Base-by-base conservation (phyloP, 2,329 filamentous ascomycete genomes). In the Clarireedia hainanense region DNA sequence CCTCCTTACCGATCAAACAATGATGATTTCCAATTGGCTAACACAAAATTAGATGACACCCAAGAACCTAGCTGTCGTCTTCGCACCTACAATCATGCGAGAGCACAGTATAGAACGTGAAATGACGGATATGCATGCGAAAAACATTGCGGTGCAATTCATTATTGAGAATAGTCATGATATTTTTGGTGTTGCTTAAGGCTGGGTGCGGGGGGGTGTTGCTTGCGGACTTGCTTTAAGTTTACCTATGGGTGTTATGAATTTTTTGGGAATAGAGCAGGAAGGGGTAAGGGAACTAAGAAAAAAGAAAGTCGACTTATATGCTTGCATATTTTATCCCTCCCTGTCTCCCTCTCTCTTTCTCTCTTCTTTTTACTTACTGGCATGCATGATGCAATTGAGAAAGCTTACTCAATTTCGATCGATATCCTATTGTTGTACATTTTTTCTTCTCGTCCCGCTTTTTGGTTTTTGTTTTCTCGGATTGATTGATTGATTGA, bases 51-150 rank as follows among this genome's bases (percentile, higher is more conserved):
- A 89, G 84, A 99, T 99, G 94, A 96, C 90, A 24, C 89, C 92
- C 56, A 89, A 95, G 73, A 99, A 99, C 69, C 75, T 97, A 59
- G 91, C 94, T 3, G 94, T 99, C 43, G 94, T 99, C 39, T 99
- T 99, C 69, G 94, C 94, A 7, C 94, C 94, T 6, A 99, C 94
- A 1, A 95, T 99, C 64, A 95, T 99, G 89, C 83, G 92, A 64
- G 91, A 95, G 56, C 80, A 85, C 68, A 92, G 86, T 66, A 81
- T 97, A 59, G 90, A 95, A 70, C 85, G 91, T 59, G 94, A 99
- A 71, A 95, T 99, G 84, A 92, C 86, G 30, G 94, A 99, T 69
- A 95, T 96, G 78, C 88, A 94, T 69, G 81, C 86, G 64, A 96
- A 97, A 79, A 95, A 96, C 65, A 80, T 87, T 61, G 90, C 90